These are phyloP conservation scores for Orobanche coerulescens DNA, from an alignment of 257 asterid genomes.

Conservation along the genomic window DNA sequence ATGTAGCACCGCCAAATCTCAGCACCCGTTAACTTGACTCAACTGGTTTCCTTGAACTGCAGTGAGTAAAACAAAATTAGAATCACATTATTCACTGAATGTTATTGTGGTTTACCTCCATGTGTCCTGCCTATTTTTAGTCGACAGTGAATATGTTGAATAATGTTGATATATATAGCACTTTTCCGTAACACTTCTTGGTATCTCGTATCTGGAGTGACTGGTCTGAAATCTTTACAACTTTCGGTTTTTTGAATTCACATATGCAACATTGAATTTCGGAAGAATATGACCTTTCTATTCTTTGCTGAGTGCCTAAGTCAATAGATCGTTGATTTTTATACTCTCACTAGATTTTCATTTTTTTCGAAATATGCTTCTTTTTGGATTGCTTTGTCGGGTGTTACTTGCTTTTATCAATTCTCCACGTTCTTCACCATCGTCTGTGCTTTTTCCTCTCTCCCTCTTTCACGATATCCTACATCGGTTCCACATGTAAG, in stretches of 20 bases:
- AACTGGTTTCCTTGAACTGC: not conserved
- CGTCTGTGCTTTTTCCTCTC: not conserved
- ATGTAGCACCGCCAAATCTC: not conserved
- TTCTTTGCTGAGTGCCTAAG: not conserved
- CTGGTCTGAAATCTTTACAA: not conserved
- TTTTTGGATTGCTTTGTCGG: not conserved
- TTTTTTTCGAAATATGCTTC: not conserved
- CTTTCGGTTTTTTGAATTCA: not conserved
- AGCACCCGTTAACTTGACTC: not conserved
- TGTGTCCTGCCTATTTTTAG: not conserved
- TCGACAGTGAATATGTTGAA: not conserved
- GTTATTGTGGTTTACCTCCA: not conserved
- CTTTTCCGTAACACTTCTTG: not conserved
- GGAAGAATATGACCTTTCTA: not conserved
- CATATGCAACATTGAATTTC: not conserved
- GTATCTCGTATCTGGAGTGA: not conserved
- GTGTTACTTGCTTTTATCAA: not conserved
- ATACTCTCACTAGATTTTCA: not conserved
- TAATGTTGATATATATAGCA: not conserved
- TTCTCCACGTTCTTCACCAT: not conserved
- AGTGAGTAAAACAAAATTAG: not conserved
- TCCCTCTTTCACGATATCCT: no score
- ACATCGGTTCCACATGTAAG: no score
- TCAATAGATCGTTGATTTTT: not conserved
- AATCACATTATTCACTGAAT: not conserved